These are phyloP conservation scores for Penicillium nordicum DNA, from an alignment of 2,329 filamentous ascomycete species.

Conservation along the genomic window DNA sequence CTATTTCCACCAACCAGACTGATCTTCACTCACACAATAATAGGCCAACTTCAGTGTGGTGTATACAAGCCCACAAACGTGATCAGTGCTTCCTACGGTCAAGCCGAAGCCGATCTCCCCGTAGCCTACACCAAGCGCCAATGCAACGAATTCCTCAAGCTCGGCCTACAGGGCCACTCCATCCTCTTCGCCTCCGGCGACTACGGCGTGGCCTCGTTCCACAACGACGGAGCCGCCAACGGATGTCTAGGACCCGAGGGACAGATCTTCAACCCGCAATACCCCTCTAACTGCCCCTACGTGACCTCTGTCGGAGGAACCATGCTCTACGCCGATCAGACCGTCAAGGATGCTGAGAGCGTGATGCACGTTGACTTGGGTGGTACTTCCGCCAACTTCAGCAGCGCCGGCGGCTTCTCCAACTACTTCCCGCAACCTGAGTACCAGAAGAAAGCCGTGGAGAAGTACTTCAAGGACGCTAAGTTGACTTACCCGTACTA, in stretches of 20 bases:
- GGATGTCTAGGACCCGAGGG: conserved; percentile 40
- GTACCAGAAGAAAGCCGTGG: conserved; percentile 44
- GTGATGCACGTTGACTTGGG: conserved; percentile 33
- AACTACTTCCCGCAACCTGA: conserved; percentile 45
- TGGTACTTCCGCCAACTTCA: conserved; percentile 30
- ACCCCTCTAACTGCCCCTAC: conserved; percentile 52
- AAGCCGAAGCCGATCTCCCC: conserved; percentile 53
- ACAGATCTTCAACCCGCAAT: conserved; percentile 50
- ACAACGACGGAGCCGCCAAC: conserved; percentile 35
- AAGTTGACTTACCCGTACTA: conserved; percentile 32
- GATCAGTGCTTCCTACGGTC: conserved; percentile 56
- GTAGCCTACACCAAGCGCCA: conserved; percentile 52
- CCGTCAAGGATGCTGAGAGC: conserved; percentile 26
- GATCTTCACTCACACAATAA: conserved; percentile 16
- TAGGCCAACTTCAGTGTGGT: conserved; percentile 44
- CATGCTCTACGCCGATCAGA: conserved; percentile 30
- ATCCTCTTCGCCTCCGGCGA: conserved; percentile 33
- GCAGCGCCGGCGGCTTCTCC: conserved; percentile 47
- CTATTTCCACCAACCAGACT: conserved; percentile 34
- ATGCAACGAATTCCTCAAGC: conserved; percentile 51
- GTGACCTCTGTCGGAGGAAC: conserved; percentile 48
- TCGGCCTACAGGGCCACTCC: conserved; percentile 39
- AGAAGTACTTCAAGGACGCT: conserved; percentile 40
- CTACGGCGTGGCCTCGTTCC: conserved; percentile 35
- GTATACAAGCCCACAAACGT: conserved; percentile 56